These are phyloP conservation scores for Vitis hybrid DNA, from an alignment of 177 flowering plant species.

Conservation along the genomic window DNA sequence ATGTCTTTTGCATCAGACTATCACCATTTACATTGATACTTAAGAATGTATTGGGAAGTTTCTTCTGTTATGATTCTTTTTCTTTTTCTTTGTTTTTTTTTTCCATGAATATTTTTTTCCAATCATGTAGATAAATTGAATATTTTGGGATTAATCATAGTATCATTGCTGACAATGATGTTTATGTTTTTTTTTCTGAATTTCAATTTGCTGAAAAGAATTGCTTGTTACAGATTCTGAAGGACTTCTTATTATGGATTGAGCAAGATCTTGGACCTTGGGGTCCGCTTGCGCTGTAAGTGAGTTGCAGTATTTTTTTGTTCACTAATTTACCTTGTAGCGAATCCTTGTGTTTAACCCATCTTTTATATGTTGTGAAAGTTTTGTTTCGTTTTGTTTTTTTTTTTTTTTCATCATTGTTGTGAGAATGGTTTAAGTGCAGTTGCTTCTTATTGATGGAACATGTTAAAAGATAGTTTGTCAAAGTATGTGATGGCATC, in stretches of 20 bases:
- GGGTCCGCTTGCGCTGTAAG: conserved; percentile 97
- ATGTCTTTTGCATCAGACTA: no score
- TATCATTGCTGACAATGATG: background rate
- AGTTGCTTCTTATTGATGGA: no score
- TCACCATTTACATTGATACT: background rate
- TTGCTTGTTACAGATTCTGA: conserved; percentile 56
- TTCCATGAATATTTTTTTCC: background rate
- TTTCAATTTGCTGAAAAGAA: background rate
- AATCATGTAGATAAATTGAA: background rate
- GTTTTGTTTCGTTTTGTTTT: background rate
- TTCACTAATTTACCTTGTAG: background rate
- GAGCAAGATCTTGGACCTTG: conserved; percentile 79
- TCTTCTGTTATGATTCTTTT: background rate
- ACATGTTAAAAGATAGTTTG: no score
- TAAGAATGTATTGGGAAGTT: background rate
- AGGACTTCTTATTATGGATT: conserved; percentile 83
- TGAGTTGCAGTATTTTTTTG: conserved; percentile 3
- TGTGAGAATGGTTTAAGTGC: no score
- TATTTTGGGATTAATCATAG: background rate
- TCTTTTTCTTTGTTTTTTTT: background rate
- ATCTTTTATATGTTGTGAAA: background rate
- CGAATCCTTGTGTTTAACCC: background rate
- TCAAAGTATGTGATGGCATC: no score
- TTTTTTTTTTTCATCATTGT: no score
- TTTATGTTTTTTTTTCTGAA: conserved; percentile 3